These are phyloP conservation scores for Annona cherimola DNA, from an alignment of 164 flowering plant species.

Conservation along the genomic window DNA sequence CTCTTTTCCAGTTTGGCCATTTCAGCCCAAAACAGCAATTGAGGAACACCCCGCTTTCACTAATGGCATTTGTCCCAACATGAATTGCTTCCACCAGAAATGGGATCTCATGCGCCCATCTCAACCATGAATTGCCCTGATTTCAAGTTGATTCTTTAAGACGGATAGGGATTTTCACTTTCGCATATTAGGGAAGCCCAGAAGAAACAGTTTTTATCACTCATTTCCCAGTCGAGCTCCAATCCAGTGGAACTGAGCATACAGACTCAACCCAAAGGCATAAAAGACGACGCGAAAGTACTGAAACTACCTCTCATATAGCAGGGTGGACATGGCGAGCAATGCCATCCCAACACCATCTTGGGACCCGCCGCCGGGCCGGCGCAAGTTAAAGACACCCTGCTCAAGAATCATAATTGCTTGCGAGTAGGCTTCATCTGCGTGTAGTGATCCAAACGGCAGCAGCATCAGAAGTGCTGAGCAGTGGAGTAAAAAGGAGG, in stretches of 20 bases:
- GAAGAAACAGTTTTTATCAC: too few relatives aligned
- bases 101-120: too few relatives aligned
- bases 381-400: constrained; percentile 55
- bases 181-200: too few relatives aligned
- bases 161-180: too few relatives aligned
- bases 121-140: too few relatives aligned
- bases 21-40: too few relatives aligned
- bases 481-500: background rate
- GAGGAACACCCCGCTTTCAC: too few relatives aligned
- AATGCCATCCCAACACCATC: constrained; percentile 51
- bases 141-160: too few relatives aligned
- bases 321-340: constrained; percentile 71
- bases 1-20: too few relatives aligned
- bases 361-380: constrained; percentile 13
- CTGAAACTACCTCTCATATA: constrained; percentile 52
- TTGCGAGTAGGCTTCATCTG: constrained; percentile 70
- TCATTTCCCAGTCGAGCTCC: background rate
- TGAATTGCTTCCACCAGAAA: too few relatives aligned
- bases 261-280: background rate
- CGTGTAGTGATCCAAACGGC: background rate
- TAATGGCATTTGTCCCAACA: too few relatives aligned
- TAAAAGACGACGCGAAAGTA: background rate
- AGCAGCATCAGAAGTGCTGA: background rate
- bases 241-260: background rate
- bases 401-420: constrained; percentile 70